Percentiles rank a stretch among this genome's conserved stretches.
phyloP scores from a whole-genome alignment of 371 early-diverging fungal species.

The Actinomucor elegans region DNA sequence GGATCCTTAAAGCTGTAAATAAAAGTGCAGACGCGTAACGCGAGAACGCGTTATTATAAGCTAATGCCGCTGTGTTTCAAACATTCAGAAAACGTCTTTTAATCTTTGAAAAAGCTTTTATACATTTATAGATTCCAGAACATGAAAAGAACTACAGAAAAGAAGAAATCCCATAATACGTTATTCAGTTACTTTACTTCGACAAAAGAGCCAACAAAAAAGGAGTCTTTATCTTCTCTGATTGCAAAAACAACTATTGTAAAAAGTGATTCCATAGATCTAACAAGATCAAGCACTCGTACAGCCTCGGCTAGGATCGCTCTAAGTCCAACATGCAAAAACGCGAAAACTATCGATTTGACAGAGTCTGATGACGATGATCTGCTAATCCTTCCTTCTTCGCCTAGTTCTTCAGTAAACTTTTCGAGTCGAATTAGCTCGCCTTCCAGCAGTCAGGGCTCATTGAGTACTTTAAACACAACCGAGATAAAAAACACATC shows the following conservation, averaged over 20 bases:
- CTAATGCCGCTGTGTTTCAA: not conserved
- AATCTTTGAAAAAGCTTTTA: too few species aligned
- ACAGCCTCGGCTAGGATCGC: too few species aligned
- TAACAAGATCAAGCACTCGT: not conserved
- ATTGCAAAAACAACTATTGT: slow-evolving; percentile 1
- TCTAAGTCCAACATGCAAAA: too few species aligned
- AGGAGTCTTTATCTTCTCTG: slow-evolving; percentile 7
- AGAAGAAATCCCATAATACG: slow-evolving; percentile 6
- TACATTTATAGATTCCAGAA: not conserved
- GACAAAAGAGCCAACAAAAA: slow-evolving; percentile 5
- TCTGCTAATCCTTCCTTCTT: not conserved
- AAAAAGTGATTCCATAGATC: not conserved
- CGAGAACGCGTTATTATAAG: not conserved
- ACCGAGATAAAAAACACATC: slow-evolving; percentile 13
- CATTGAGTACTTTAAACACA: not conserved
- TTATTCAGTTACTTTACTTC: slow-evolving; percentile 19
- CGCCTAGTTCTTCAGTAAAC: not conserved
- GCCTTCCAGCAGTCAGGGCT: slow-evolving; percentile 1
- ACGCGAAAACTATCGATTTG: slow-evolving; percentile 4
- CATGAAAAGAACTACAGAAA: slow-evolving; percentile 1
- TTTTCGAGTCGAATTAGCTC: not conserved
- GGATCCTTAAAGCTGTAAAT: too few species aligned
- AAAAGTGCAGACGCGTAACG: not conserved
- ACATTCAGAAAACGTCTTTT: not conserved
- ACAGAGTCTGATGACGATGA: slow-evolving; percentile 6